Conservation (phyloP, 2,329 filamentous ascomycete species). For the Stemphylium vesicarium region DNA sequence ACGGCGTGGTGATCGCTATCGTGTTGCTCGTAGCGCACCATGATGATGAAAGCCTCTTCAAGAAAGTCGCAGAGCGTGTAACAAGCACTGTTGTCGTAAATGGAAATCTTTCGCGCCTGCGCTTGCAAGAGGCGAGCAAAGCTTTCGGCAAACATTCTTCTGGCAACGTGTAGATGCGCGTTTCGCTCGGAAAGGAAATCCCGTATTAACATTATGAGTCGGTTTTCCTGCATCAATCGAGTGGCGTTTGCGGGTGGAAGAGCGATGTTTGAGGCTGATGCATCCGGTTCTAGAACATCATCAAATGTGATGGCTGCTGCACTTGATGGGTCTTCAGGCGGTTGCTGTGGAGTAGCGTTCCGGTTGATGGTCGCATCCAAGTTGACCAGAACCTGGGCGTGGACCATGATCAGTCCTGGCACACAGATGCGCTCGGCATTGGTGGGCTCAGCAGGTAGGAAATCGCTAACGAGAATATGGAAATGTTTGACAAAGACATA, state of each 20-base stretch:
- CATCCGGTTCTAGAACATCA: slow-evolving; percentile 70
- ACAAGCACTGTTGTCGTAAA: slow-evolving; percentile 82
- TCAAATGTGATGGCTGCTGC: slow-evolving; percentile 68
- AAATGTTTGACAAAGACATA: slow-evolving; percentile 92
- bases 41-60: slow-evolving; percentile 76
- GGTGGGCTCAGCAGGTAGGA: slow-evolving; percentile 55
- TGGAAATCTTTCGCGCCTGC: slow-evolving; percentile 74
- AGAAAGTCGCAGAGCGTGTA: slow-evolving; percentile 92
- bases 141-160: slow-evolving; percentile 75
- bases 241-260: slow-evolving; percentile 73
- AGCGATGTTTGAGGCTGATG: slow-evolving; percentile 67
- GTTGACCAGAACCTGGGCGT: slow-evolving; percentile 79
- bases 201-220: slow-evolving; percentile 79
- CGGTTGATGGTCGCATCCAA: slow-evolving; percentile 85
- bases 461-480: slow-evolving; percentile 77
- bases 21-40: slow-evolving; percentile 65
- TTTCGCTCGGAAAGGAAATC: slow-evolving; percentile 74
- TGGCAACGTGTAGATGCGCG: slow-evolving; percentile 59
- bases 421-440: slow-evolving; percentile 67
- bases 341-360: slow-evolving; percentile 56
- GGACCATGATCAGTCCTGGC: slow-evolving; percentile 79
- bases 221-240: slow-evolving; percentile 86
- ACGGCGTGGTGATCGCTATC: slow-evolving; percentile 54
- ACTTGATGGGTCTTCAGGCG: slow-evolving; percentile 37
- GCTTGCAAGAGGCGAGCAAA: slow-evolving; percentile 77